Base-by-base conservation (phyloP, 2,329 filamentous ascomycete species). In the Annulohypoxylon truncatum region DNA sequence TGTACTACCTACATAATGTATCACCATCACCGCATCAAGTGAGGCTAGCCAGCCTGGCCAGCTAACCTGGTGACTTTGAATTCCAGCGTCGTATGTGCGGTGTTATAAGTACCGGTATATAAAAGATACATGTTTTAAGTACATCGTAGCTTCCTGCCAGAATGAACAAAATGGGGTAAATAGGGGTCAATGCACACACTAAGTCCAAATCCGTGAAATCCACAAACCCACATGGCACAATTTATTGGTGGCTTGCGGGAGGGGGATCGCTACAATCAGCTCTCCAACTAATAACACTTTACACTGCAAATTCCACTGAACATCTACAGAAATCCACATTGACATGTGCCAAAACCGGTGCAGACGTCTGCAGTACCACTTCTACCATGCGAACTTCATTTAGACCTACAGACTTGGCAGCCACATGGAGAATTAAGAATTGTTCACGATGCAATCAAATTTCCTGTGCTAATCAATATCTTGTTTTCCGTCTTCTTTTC, bases 351-450 rank as follows among this genome's bases (percentile, higher is more conserved):
- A 51, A 44, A 31, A 8, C 29, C n/a, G n/a, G n/a, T 31, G 29
- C 29, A 31, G 18, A 53, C 35, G n/a, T 40, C 56, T 62, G 54
- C 54, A 22, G 61, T 65, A 65, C 57, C 50, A 65, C 64, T 56
- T 31, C 28, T 22, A 56, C 29, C 29, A 63, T 61, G 58, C 48
- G 57, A 59, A 6, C 61, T 65, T 65, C 65, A 65, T 68, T 65
- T 65, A 47, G 46, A 56, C 24, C 46, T 63, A 63, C 50, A 57
- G 53, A 51, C 57, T 66, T 65, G 66, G 66, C 66, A 59, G 24
- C 61, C 61, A 55, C 4, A 58, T 40, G 57, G 61, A 59, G 61
- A 64, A 58, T 64, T 59, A 20, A 59, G 61, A 64, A 58, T 64
- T 59, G 12, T 57, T 38, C 61, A 54, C 40, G 47, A 38, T 44